These are phyloP conservation scores for Saccharomycopsis sp. DNA, from an alignment of 805 yeast genomes.

Conservation along the genomic window DNA sequence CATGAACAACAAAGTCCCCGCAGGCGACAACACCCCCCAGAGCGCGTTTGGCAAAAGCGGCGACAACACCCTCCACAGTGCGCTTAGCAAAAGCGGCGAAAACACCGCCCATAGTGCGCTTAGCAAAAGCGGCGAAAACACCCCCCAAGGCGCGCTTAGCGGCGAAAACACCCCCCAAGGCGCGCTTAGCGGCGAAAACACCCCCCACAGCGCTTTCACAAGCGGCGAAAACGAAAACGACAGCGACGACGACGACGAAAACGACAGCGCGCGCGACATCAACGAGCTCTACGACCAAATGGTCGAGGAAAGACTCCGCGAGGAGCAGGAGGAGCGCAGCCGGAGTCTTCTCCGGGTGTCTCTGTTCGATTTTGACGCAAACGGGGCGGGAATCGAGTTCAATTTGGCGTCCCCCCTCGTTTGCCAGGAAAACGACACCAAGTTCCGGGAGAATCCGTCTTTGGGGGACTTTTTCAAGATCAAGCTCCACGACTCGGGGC, in stretches of 20 bases:
- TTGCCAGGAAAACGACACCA: slow-evolving; percentile 31
- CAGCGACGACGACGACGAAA: slow-evolving; percentile 24
- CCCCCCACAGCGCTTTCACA: slow-evolving; percentile 21
- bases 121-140: slow-evolving; percentile 16
- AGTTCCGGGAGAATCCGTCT: slow-evolving; percentile 52
- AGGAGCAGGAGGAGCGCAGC: background rate
- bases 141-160: slow-evolving; percentile 21
- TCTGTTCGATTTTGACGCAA: background rate
- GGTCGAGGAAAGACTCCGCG: background rate
- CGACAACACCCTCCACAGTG: background rate
- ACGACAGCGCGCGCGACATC: background rate
- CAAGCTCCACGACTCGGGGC: slow-evolving; percentile 65
- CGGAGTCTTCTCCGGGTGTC: background rate
- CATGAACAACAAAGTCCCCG: slow-evolving; percentile 12
- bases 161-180: slow-evolving; percentile 20
- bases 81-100: background rate
- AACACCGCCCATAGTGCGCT: too few species aligned
- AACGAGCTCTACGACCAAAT: background rate
- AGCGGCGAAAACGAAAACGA: slow-evolving; percentile 23
- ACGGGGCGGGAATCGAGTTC: background rate
- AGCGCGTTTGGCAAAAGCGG: background rate
- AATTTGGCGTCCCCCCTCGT: slow-evolving; percentile 12
- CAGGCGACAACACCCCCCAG: background rate
- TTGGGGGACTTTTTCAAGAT: slow-evolving; percentile 87
- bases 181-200: background rate